phyloP scores from a whole-genome alignment of 306 rosid genomes.

The Arachis hypogaea region DNA sequence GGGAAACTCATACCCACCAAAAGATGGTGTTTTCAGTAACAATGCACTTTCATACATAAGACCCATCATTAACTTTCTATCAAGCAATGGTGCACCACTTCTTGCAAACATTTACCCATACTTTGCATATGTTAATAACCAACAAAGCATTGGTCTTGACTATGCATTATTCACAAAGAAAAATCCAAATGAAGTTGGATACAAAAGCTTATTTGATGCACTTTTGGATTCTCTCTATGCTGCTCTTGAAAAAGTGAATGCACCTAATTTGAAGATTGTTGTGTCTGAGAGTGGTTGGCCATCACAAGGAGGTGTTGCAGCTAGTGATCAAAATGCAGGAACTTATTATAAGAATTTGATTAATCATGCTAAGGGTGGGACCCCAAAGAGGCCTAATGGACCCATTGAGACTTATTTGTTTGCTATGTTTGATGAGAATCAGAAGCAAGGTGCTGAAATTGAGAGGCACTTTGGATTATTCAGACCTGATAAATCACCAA shows the following conservation, averaged over 20 bases:
- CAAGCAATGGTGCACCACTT: constrained; percentile 59
- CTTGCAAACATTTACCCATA: constrained; percentile 76
- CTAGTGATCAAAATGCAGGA: constrained; percentile 51
- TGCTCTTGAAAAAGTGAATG: constrained; percentile 68
- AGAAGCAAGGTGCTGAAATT: constrained; percentile 26
- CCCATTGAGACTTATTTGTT: constrained; percentile 52
- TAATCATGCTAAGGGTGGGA: constrained; percentile 52
- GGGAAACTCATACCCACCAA: constrained; percentile 57
- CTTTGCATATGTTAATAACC: constrained; percentile 32
- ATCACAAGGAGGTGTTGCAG: constrained; percentile 50
- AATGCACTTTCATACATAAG: constrained; percentile 41
- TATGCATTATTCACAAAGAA: constrained; percentile 59
- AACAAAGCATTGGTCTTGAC: constrained; percentile 31
- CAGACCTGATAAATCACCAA: constrained; percentile 47
- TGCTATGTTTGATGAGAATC: constrained; percentile 62
- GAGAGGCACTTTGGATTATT: constrained; percentile 60
- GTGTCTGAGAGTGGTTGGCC: constrained; percentile 89
- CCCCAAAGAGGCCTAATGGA: constrained; percentile 55
- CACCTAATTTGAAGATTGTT: constrained; percentile 47
- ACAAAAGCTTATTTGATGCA: constrained; percentile 61
- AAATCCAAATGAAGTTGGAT: constrained; percentile 45
- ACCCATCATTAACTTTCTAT: constrained; percentile 57
- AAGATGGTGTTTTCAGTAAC: constrained; percentile 38
- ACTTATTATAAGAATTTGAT: constrained; percentile 61
- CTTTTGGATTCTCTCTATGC: constrained; percentile 61